phyloP scores from a whole-genome alignment of 345 rosid species.

The Triadica sebifera region DNA sequence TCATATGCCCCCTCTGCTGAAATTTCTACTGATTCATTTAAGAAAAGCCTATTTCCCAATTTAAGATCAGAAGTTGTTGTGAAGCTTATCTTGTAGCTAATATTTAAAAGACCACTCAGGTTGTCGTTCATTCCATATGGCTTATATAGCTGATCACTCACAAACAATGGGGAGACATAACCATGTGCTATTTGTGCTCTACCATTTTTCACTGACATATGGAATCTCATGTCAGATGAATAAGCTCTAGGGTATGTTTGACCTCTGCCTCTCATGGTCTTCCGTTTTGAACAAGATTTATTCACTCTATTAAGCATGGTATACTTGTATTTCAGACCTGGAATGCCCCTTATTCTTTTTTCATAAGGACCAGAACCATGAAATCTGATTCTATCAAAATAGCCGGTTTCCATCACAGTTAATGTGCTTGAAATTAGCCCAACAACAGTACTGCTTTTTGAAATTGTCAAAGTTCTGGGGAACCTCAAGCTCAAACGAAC shows the following conservation, averaged over 20 bases:
- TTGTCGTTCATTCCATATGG: slow-evolving; percentile 17
- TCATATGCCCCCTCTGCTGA: slow-evolving; percentile 77
- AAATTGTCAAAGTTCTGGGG: slow-evolving; percentile 49
- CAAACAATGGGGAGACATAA: slow-evolving; percentile 57
- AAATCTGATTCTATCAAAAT: slow-evolving; percentile 48
- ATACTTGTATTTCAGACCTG: slow-evolving; percentile 55
- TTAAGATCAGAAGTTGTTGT: slow-evolving; percentile 18
- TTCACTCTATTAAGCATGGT: slow-evolving; percentile 41
- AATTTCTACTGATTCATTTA: slow-evolving; percentile 41
- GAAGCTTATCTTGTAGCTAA: slow-evolving; percentile 62
- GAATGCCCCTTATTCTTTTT: slow-evolving; percentile 26
- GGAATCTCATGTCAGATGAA: slow-evolving; percentile 70
- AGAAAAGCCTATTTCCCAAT: slow-evolving; percentile 23
- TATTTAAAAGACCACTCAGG: slow-evolving; percentile 44
- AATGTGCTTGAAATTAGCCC: slow-evolving; percentile 66
- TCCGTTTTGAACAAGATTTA: slow-evolving; percentile 40
- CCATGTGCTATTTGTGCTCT: slow-evolving; percentile 46
- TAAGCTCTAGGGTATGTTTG: slow-evolving; percentile 50
- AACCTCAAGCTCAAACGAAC: slow-evolving; percentile 61
- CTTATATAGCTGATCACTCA: slow-evolving; percentile 46
- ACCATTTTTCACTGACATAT: slow-evolving; percentile 43
- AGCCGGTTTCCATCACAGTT: slow-evolving; percentile 41
- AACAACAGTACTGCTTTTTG: slow-evolving; percentile 37
- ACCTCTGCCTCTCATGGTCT: slow-evolving; percentile 39
- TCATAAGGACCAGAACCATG: slow-evolving; percentile 40